Conservation (phyloP, 2,329 filamentous ascomycete genomes). For the Colletotrichum sp. region DNA sequence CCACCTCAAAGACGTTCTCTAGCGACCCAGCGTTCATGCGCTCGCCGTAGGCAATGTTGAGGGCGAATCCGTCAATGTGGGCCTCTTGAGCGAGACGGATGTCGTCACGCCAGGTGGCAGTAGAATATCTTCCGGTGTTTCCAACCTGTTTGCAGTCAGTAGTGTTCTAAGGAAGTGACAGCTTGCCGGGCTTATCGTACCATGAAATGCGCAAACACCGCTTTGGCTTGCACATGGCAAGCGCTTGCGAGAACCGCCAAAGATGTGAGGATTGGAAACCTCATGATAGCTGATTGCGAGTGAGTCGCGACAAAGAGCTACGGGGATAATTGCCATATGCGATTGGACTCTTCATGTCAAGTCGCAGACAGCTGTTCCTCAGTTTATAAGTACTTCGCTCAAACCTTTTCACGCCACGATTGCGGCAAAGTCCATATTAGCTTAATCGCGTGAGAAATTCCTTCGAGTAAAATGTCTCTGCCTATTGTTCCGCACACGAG, state of each 20-base stretch:
- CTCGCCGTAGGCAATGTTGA: conserved; percentile 7
- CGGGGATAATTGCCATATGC: rapidly evolving
- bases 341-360: background rate
- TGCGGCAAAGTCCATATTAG: background rate
- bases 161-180: background rate
- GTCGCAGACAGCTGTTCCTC: background rate
- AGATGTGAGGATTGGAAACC: background rate
- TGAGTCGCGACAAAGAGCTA: background rate
- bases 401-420: background rate
- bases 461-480: background rate
- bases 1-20: background rate
- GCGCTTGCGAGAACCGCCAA: background rate
- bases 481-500: background rate
- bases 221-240: background rate
- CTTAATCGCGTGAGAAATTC: rapidly evolving
- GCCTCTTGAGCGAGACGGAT: conserved; percentile 8
- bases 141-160: background rate
- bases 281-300: background rate
- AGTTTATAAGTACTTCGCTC: background rate
- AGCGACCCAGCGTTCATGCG: conserved; percentile 16
- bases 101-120: conserved; percentile 34
- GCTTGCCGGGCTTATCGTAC: rapidly evolving
- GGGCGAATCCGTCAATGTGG: conserved; percentile 14
- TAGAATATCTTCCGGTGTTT: background rate
- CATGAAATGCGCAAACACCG: conserved; percentile 1